Evolutionary conservation across 805 yeast species (phyloP).

Genomic region (Candida xyloterini): DNA sequence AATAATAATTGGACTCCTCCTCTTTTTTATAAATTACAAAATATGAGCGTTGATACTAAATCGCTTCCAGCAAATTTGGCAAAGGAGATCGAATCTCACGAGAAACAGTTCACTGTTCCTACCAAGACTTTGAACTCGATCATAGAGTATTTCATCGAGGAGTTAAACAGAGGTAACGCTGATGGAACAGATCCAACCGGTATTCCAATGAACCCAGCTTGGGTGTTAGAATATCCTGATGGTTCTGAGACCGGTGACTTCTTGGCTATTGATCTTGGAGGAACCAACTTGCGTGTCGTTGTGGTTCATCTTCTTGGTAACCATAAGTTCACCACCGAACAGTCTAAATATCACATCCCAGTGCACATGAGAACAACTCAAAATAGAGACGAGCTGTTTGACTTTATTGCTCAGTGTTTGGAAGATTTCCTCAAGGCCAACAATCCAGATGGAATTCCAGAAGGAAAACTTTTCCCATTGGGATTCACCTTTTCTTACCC

Average conservation of each 20-base stretch:
- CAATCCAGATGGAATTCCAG: slow-evolving; percentile 65
- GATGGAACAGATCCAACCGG: slow-evolving; percentile 46
- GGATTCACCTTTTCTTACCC: slow-evolving; percentile 98
- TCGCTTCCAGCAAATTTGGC: slow-evolving; percentile 25
- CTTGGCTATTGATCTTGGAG: slow-evolving; percentile 60
- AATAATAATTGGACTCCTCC: background rate
- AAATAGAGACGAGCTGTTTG: slow-evolving; percentile 73
- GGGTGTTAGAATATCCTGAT: slow-evolving; percentile 59
- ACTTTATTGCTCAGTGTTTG: slow-evolving; percentile 83
- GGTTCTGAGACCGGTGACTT: slow-evolving; percentile 59
- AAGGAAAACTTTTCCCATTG: slow-evolving; percentile 59
- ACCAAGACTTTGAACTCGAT: slow-evolving; percentile 41
- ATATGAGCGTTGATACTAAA: slow-evolving; percentile 8
- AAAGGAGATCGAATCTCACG: slow-evolving; percentile 35
- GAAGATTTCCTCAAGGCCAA: slow-evolving; percentile 64
- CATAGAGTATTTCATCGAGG: slow-evolving; percentile 48
- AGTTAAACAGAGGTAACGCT: slow-evolving; percentile 50
- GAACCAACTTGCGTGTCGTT: slow-evolving; percentile 60
- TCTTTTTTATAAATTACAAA: background rate
- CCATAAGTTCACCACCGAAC: slow-evolving; percentile 81
- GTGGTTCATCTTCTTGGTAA: slow-evolving; percentile 59
- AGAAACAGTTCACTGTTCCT: slow-evolving; percentile 41
- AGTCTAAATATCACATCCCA: slow-evolving; percentile 85
- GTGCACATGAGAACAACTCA: slow-evolving; percentile 73
- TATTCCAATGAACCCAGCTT: slow-evolving; percentile 59